Percentiles rank a stretch among this genome's conserved stretches.
Evolutionary conservation across 371 early-diverging fungal genomes (phyloP).

Genomic region (Batkoa obscura): DNA sequence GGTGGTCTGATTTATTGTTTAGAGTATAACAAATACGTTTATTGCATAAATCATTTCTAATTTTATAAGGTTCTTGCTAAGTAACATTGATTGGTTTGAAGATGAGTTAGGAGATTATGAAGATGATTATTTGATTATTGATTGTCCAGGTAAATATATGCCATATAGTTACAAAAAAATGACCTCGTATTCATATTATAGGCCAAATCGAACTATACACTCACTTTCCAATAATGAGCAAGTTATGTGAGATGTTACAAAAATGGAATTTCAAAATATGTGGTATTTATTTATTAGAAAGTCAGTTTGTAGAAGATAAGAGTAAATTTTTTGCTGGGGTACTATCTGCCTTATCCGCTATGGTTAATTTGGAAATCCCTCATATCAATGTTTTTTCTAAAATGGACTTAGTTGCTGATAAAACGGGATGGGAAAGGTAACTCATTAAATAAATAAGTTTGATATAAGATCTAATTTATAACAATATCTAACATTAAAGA

Average conservation of each 20-base stretch:
- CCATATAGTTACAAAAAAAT: neutral
- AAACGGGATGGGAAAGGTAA: slow-evolving; percentile 33
- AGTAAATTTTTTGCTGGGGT: slow-evolving; percentile 92
- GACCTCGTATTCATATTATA: neutral
- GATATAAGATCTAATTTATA: too few species aligned
- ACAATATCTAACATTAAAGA: too few species aligned
- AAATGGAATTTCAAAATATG: slow-evolving; percentile 52
- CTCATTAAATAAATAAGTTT: neutral
- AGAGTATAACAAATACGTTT: slow-evolving; percentile 29
- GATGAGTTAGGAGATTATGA: slow-evolving; percentile 76
- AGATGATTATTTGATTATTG: slow-evolving; percentile 92
- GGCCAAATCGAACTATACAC: slow-evolving; percentile 98
- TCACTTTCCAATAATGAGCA: slow-evolving; percentile 87
- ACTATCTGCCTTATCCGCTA: slow-evolving; percentile 78
- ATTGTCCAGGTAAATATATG: slow-evolving; percentile 71
- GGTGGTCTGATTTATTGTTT: slow-evolving; percentile 95
- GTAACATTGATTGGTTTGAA: slow-evolving; percentile 93
- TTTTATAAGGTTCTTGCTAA: slow-evolving; percentile 41
- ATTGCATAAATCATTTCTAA: neutral
- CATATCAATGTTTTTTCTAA: slow-evolving; percentile 96
- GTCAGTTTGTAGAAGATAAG: slow-evolving; percentile 84
- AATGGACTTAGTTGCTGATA: slow-evolving; percentile 70
- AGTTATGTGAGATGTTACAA: slow-evolving; percentile 47
- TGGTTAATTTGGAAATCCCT: slow-evolving; percentile 89
- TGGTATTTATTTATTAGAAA: slow-evolving; percentile 86